phyloP scores from a whole-genome alignment of 768 basidiomycete genomes.

The Psilocybe subaeruginosa region DNA sequence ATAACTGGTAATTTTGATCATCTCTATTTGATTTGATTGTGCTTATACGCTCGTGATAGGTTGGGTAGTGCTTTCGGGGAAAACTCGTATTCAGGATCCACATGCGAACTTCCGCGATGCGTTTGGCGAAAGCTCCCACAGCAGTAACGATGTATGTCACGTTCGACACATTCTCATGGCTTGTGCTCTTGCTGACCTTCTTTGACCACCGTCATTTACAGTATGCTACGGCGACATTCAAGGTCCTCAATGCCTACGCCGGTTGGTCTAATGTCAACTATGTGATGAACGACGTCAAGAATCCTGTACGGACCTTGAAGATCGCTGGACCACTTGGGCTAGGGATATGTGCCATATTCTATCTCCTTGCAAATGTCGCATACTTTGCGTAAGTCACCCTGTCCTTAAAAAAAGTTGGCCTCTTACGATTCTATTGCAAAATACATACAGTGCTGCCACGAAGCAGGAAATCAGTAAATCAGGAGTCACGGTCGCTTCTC shows the following conservation, averaged over 20 bases:
- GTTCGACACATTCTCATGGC: background rate
- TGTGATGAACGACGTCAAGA: constrained; percentile 61
- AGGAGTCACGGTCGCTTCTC: constrained; percentile 58
- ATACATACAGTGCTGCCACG: constrained; percentile 36
- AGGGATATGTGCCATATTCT: constrained; percentile 53
- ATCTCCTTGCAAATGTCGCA: constrained; percentile 59
- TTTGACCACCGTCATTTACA: constrained; percentile 18
- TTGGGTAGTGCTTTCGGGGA: constrained; percentile 59
- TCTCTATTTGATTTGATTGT: background rate
- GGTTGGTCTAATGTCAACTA: constrained; percentile 65
- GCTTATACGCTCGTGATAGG: constrained; percentile 17
- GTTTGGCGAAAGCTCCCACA: constrained; percentile 57
- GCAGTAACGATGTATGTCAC: constrained; percentile 34
- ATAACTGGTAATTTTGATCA: constrained; percentile 32
- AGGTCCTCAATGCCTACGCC: constrained; percentile 46
- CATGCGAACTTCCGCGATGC: constrained; percentile 55
- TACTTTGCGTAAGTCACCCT: constrained; percentile 45
- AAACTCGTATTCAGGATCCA: constrained; percentile 52
- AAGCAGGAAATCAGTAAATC: constrained; percentile 50
- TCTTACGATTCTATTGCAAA: background rate
- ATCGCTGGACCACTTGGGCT: constrained; percentile 64
- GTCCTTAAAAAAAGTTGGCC: background rate
- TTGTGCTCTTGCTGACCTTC: background rate
- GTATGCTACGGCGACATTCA: constrained; percentile 66
- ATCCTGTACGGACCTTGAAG: constrained; percentile 63